Evolutionary conservation across 495 filamentous ascomycete species (phyloP).

Genomic region (Tuber microsphaerosporum): DNA sequence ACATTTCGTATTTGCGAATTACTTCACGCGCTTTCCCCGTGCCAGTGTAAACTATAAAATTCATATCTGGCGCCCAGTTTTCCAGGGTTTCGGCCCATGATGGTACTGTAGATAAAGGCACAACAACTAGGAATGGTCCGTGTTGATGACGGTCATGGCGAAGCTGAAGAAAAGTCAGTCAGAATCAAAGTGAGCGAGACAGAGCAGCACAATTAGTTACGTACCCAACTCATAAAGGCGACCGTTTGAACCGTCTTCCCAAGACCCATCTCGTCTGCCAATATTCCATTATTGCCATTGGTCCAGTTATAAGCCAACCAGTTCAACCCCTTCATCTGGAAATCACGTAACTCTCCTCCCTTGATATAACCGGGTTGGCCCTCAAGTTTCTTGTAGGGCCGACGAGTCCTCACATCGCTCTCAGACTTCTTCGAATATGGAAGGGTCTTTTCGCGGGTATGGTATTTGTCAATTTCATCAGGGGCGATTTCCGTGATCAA

Average conservation of each 20-base stretch:
- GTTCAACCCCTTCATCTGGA: conserved; percentile 89
- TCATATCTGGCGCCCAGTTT: conserved; percentile 88
- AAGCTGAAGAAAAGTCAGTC: conserved; percentile 48
- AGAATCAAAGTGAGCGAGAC: conserved; percentile 8
- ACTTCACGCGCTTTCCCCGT: conserved; percentile 71
- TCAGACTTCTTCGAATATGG: conserved; percentile 70
- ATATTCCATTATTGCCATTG: conserved; percentile 80
- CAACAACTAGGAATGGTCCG: conserved; percentile 91
- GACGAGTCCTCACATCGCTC: conserved; percentile 63
- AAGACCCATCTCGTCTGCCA: conserved; percentile 97
- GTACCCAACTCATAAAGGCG: conserved; percentile 78
- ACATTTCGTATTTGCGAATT: conserved; percentile 79
- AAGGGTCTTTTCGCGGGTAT: conserved; percentile 68
- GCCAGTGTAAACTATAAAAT: conserved; percentile 94
- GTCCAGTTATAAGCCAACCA: conserved; percentile 94
- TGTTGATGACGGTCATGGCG: conserved; percentile 84
- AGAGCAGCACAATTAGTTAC: conserved; percentile 10
- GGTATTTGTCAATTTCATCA: conserved; percentile 78
- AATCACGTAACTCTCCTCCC: conserved; percentile 78
- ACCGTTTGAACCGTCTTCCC: conserved; percentile 98
- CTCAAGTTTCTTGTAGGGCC: conserved; percentile 61
- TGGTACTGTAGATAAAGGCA: conserved; percentile 89
- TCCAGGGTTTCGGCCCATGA: conserved; percentile 98
- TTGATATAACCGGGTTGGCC: conserved; percentile 79
- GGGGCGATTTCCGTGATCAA: conserved; percentile 71